Percentiles rank a stretch among this genome's conserved stretches.
Conservation (phyloP, 1,139 yeast species). For the Nakaseomyces delphensis region DNA sequence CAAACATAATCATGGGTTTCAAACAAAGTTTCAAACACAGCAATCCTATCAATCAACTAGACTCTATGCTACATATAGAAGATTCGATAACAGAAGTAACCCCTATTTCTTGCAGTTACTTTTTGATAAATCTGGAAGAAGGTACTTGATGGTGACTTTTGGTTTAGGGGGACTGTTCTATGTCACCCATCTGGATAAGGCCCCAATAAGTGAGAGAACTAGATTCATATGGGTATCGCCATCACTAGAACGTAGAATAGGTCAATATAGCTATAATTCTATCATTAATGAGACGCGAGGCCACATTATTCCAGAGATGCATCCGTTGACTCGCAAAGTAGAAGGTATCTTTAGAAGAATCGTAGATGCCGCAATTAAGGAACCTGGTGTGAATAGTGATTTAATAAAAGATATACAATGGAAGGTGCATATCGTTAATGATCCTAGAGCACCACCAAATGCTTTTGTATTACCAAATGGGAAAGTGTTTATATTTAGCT, state of each 20-base stretch:
- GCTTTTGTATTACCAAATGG: conserved; percentile 97
- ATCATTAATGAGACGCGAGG: conserved; percentile 43
- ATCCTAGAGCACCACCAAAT: conserved; percentile 69
- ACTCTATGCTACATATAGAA: conserved; percentile 15
- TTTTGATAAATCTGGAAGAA: conserved; percentile 25
- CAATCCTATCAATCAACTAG: background rate
- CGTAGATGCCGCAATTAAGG: conserved; percentile 46
- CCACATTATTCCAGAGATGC: conserved; percentile 42
- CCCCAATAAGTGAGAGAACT: conserved; percentile 71
- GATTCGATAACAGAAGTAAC: conserved; percentile 26
- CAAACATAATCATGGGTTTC: background rate
- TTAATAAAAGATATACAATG: conserved; percentile 41
- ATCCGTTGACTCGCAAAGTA: conserved; percentile 52
- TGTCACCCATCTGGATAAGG: conserved; percentile 59
- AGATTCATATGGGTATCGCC: conserved; percentile 69
- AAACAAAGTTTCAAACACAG: background rate
- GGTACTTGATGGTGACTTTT: conserved; percentile 22
- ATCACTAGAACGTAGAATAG: conserved; percentile 57
- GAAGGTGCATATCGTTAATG: conserved; percentile 75
- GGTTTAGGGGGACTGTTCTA: conserved; percentile 43
- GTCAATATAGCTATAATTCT: conserved; percentile 58
- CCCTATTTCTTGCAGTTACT: conserved; percentile 15
- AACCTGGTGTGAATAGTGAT: conserved; percentile 32
- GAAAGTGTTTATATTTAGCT: conserved; percentile 79
- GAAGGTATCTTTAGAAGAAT: conserved; percentile 53